phyloP scores from a whole-genome alignment of 2,329 filamentous ascomycete species.

The Phialophora macrospora region DNA sequence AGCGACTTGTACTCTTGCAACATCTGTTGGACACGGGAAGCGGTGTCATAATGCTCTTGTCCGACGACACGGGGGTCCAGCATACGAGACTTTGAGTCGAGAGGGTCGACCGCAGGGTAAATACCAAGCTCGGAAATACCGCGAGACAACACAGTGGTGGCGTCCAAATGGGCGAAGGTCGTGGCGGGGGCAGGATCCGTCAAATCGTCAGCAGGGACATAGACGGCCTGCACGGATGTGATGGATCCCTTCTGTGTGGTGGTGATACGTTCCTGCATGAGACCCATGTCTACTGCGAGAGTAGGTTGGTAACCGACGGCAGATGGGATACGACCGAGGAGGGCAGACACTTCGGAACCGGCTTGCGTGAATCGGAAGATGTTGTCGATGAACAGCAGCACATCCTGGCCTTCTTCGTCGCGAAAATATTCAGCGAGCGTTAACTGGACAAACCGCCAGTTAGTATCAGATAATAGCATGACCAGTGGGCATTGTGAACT shows the following conservation, averaged over 20 bases:
- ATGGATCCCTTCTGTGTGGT: conserved; percentile 99
- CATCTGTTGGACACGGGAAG: conserved; percentile 96
- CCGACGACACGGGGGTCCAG: conserved; percentile 98
- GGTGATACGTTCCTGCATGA: conserved; percentile 99
- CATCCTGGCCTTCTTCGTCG: conserved; percentile 82
- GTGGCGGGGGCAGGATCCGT: conserved; percentile 99
- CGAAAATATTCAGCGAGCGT: conserved; percentile 85
- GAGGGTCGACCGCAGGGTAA: conserved; percentile 99
- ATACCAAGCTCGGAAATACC: conserved; percentile 99
- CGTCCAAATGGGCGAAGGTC: conserved; percentile 99
- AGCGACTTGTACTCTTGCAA: conserved; percentile 99
- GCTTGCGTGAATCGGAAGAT: conserved; percentile 99
- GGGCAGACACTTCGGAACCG: conserved; percentile 99
- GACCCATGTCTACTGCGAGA: conserved; percentile 97
- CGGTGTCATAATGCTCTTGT: conserved; percentile 95
- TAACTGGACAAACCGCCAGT: conserved; percentile 28
- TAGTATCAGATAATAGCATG: conserved; percentile 9
- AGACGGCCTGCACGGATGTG: conserved; percentile 99
- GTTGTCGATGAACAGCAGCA: conserved; percentile 99
- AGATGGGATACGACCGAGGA: conserved; percentile 99
- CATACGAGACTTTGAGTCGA: conserved; percentile 99
- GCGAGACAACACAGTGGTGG: conserved; percentile 99
- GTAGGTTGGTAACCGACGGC: conserved; percentile 99
- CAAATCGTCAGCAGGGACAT: conserved; percentile 99
- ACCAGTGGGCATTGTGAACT: too few species aligned